A percentile compares a stretch with the other conserved stretches of the same genome.
phyloP scores from a whole-genome alignment of 371 early-diverging fungal species.

The Mucor mucedo region DNA sequence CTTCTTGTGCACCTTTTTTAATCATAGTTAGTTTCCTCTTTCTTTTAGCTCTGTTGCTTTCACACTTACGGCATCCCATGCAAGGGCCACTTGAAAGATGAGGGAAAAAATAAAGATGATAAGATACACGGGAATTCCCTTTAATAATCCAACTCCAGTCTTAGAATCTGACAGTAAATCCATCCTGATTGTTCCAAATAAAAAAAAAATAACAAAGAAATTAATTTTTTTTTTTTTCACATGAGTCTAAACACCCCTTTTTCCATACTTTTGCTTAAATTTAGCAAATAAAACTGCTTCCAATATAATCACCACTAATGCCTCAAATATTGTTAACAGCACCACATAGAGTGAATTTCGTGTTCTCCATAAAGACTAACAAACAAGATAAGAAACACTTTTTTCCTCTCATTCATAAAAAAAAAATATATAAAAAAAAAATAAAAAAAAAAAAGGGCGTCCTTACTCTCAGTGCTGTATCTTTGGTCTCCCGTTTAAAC shows the following conservation, averaged over 20 bases:
- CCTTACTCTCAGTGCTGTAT: conserved; percentile 17
- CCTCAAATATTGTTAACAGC: conserved; percentile 59
- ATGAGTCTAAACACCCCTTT: no score
- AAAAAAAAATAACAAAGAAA: no score
- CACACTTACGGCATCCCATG: conserved; percentile 78
- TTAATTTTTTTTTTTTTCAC: background rate
- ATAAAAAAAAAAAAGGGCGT: conserved; percentile 3
- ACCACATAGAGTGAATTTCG: conserved; percentile 52
- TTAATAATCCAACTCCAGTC: conserved; percentile 19
- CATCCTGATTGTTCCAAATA: no score
- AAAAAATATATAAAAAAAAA: background rate
- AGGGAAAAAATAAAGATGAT: conserved; percentile 78
- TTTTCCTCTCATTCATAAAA: background rate
- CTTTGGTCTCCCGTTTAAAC: conserved; percentile 12
- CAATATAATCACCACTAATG: conserved; percentile 67
- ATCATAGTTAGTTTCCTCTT: background rate
- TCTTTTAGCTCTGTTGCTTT: background rate
- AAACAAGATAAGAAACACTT: background rate
- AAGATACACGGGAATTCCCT: conserved; percentile 72
- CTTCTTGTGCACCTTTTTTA: conserved; percentile 73
- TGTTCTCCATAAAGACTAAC: conserved; percentile 27
- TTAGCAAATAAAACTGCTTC: conserved; percentile 67
- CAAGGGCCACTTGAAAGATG: conserved; percentile 72
- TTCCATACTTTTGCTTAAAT: conserved; percentile 37
- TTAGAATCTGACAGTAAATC: background rate